Percentiles rank a stretch among this genome's conserved stretches.
Conservation (phyloP, 2,329 filamentous ascomycete genomes). For the Pseudogymnoascus sp. region DNA sequence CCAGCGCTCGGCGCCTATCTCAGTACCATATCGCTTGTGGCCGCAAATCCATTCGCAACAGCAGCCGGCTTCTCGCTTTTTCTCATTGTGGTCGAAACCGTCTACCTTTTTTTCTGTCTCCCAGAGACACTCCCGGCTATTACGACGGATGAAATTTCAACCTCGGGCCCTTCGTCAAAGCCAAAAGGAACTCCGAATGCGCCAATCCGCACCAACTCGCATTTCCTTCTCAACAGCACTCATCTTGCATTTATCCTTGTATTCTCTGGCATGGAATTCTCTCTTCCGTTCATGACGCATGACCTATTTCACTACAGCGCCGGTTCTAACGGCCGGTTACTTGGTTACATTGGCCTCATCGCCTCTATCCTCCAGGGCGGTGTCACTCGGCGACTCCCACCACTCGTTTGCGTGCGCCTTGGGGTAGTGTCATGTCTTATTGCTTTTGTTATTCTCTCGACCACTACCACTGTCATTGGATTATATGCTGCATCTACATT, state of each 20-base stretch:
- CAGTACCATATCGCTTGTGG: conserved; percentile 67
- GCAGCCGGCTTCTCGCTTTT: conserved; percentile 82
- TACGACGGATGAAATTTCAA: background rate
- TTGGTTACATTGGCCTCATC: conserved; percentile 86
- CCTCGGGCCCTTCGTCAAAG: background rate
- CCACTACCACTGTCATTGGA: conserved; percentile 56
- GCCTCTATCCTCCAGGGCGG: conserved; percentile 89
- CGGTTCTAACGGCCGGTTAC: conserved; percentile 71
- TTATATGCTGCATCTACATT: conserved; percentile 79
- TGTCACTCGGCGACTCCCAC: conserved; percentile 78
- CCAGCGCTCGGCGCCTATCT: conserved; percentile 85
- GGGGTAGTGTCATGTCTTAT: conserved; percentile 70
- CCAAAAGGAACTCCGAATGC: conserved; percentile 20
- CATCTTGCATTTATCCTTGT: conserved; percentile 92
- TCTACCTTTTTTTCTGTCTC: conserved; percentile 75
- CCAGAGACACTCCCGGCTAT: conserved; percentile 73
- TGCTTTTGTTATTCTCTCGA: conserved; percentile 73
- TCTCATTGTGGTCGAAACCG: conserved; percentile 77
- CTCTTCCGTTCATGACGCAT: conserved; percentile 93
- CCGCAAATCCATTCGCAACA: conserved; percentile 86
- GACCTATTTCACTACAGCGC: conserved; percentile 81
- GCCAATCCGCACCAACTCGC: conserved; percentile 63
- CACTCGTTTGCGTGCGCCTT: conserved; percentile 69
- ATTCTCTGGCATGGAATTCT: conserved; percentile 98
- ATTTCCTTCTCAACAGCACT: conserved; percentile 70